These are phyloP conservation scores for Plantago rigida DNA, from an alignment of 305 asterid genomes.

Conservation along the genomic window DNA sequence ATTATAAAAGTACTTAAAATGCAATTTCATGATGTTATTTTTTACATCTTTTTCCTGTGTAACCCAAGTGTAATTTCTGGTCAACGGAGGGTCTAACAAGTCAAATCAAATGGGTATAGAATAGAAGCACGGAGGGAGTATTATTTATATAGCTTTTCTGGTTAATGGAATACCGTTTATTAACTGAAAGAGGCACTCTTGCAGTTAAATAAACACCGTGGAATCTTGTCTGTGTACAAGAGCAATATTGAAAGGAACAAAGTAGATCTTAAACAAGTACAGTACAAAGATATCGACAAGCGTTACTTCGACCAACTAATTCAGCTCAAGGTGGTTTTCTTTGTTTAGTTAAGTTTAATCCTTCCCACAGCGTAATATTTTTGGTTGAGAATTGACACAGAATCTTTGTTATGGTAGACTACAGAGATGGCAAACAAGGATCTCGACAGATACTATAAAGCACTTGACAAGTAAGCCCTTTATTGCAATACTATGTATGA, in stretches of 20 bases:
- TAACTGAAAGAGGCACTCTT: slow-evolving; percentile 26
- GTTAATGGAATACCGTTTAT: slow-evolving; percentile 12
- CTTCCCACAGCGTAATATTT: not conserved
- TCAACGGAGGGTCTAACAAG: too few relatives aligned
- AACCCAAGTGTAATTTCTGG: too few relatives aligned
- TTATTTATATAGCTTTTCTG: slow-evolving; percentile 13
- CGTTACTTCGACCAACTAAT: slow-evolving; percentile 91
- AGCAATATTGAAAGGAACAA: slow-evolving; percentile 67
- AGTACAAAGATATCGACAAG: slow-evolving; percentile 91
- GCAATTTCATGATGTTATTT: too few relatives aligned
- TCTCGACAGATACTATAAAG: slow-evolving; percentile 83
- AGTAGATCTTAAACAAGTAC: slow-evolving; percentile 80
- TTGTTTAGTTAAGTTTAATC: slow-evolving; percentile 4
- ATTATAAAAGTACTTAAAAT: too few relatives aligned
- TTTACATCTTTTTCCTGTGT: too few relatives aligned
- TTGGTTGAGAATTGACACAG: slow-evolving; percentile 11
- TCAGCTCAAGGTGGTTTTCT: slow-evolving; percentile 73
- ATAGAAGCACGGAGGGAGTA: too few relatives aligned
- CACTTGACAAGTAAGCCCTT: slow-evolving; percentile 87
- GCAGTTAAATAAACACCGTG: slow-evolving; percentile 73
- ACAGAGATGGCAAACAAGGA: slow-evolving; percentile 99
- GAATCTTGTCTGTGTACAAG: slow-evolving; percentile 75
- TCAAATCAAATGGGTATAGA: too few relatives aligned
- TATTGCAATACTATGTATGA: slow-evolving; percentile 1
- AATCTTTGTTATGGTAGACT: slow-evolving; percentile 47